A percentile compares a stretch with the other conserved stretches of the same genome.
Conservation (phyloP, 805 yeast genomes). For the Candida dajiaensis region DNA sequence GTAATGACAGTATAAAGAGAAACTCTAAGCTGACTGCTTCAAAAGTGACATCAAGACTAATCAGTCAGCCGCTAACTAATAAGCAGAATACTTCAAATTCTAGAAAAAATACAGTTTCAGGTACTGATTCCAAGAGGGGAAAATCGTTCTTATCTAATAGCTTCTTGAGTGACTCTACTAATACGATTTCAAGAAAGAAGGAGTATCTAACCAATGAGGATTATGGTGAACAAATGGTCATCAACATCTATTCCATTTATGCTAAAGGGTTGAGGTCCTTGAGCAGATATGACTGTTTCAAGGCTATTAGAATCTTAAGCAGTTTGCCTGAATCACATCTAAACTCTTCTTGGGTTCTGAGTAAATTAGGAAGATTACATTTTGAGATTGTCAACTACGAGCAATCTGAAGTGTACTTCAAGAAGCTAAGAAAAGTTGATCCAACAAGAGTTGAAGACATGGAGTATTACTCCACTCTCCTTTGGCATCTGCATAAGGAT, state of each 20-base stretch:
- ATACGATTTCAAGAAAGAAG: conserved; percentile 8
- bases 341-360: conserved; percentile 79
- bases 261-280: conserved; percentile 59
- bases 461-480: conserved; percentile 84
- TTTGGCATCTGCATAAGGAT: conserved; percentile 89
- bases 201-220: conserved; percentile 18
- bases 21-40: conserved; percentile 33
- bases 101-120: conserved; percentile 9
- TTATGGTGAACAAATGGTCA: conserved; percentile 35
- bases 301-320: conserved; percentile 67
- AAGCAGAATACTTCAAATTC: conserved; percentile 5
- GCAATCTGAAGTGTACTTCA: conserved; percentile 61
- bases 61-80: conserved; percentile 33
- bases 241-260: conserved; percentile 43
- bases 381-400: conserved; percentile 85
- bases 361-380: conserved; percentile 73
- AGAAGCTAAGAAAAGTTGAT: conserved; percentile 58
- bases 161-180: background rate
- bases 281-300: conserved; percentile 66
- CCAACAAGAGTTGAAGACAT: conserved; percentile 79
- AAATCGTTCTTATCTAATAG: conserved; percentile 10
- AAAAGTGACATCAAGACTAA: conserved; percentile 41
- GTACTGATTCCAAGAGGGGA: conserved; percentile 16
- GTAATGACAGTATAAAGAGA: conserved; percentile 19
- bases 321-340: conserved; percentile 57